phyloP scores from a whole-genome alignment of 2,329 filamentous ascomycete genomes.

The Waltergamsia citrina region DNA sequence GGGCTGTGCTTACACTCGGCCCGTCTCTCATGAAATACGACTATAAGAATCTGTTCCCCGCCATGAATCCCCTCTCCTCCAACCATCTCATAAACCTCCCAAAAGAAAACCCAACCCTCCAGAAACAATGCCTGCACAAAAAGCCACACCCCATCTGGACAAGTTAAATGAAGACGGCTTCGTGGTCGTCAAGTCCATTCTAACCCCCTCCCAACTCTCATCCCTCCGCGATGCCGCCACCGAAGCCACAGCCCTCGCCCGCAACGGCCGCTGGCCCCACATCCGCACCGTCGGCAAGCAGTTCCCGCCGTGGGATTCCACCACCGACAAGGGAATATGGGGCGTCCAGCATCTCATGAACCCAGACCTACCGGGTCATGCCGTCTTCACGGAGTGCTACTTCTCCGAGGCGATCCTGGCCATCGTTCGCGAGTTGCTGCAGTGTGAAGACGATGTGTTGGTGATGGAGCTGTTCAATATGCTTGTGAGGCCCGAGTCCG shows the following conservation, averaged over 20 bases:
- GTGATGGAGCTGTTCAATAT: slow-evolving; percentile 88
- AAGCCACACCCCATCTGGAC: slow-evolving; percentile 16
- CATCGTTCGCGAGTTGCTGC: slow-evolving; percentile 56
- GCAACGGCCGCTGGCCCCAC: slow-evolving; percentile 67
- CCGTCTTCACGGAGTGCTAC: slow-evolving; percentile 58
- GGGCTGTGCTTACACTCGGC: too few species aligned
- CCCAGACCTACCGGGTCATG: slow-evolving; percentile 54
- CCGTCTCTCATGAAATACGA: too few species aligned
- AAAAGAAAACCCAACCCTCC: too few species aligned
- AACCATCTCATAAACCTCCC: not conserved
- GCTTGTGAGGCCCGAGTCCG: slow-evolving; percentile 60
- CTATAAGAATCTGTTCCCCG: too few species aligned
- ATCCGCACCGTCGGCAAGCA: slow-evolving; percentile 82
- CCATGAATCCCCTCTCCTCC: not conserved
- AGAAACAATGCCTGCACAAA: not conserved
- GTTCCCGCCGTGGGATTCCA: slow-evolving; percentile 72
- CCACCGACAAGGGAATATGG: slow-evolving; percentile 63
- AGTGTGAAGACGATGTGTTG: slow-evolving; percentile 44
- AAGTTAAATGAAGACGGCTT: slow-evolving; percentile 64
- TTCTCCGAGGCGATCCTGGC: slow-evolving; percentile 57
- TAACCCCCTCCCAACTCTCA: slow-evolving; percentile 45
- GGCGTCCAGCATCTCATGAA: slow-evolving; percentile 80
- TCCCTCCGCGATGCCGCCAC: slow-evolving; percentile 50
- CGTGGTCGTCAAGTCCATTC: slow-evolving; percentile 58
- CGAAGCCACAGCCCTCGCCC: slow-evolving; percentile 49